phyloP scores from a whole-genome alignment of 2,329 filamentous ascomycete species.

The Trichophyton simii region DNA sequence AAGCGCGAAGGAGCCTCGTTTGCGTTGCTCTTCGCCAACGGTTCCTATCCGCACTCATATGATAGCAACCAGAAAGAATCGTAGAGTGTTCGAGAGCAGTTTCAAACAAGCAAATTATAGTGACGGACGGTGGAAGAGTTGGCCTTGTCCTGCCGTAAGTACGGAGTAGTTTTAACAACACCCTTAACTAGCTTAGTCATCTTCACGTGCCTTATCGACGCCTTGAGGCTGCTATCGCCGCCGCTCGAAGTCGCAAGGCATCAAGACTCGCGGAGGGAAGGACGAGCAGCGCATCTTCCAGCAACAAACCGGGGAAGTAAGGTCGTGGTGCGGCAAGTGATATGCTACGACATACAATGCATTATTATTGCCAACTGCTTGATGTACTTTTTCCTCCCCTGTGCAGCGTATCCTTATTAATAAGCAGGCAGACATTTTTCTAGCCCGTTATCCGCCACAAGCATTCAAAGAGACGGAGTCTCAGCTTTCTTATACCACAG shows the following conservation, averaged over 20 bases:
- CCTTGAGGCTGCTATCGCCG: background rate
- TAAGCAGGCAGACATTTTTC: slow-evolving; percentile 1
- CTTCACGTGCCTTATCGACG: slow-evolving; percentile 1
- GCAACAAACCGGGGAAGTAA: background rate
- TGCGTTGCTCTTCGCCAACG: background rate
- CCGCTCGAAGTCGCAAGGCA: background rate
- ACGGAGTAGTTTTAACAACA: no score
- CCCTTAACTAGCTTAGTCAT: background rate
- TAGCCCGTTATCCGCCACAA: slow-evolving; percentile 1
- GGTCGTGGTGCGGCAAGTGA: background rate
- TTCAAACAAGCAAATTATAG: no score
- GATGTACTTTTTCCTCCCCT: background rate
- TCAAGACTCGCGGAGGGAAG: background rate
- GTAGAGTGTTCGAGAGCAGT: background rate
- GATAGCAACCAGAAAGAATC: background rate
- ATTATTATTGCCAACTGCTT: background rate
- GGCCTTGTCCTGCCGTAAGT: no score
- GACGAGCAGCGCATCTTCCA: background rate
- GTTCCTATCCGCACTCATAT: background rate
- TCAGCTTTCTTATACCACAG: background rate
- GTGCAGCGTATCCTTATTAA: background rate
- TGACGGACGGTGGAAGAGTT: no score
- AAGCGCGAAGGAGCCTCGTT: background rate
- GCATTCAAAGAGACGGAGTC: background rate
- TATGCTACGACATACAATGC: background rate